These are phyloP conservation scores for Handroanthus guayacan DNA, from an alignment of 257 asterid species.

Conservation along the genomic window DNA sequence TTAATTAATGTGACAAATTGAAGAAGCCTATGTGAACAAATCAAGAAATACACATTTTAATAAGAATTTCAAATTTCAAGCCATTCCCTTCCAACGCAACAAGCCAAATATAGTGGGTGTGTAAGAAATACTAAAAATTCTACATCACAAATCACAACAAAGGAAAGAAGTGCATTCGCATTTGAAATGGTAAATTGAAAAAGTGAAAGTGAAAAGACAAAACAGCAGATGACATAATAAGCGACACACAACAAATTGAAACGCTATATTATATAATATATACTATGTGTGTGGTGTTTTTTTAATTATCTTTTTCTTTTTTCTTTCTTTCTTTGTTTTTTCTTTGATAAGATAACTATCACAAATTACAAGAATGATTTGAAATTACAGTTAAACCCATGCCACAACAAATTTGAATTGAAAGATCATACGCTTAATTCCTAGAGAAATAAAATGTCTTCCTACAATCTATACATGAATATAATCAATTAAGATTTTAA, in stretches of 20 bases:
- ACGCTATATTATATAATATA: slow-evolving; percentile 1
- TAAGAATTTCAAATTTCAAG: not conserved
- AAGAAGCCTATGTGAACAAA: too few relatives aligned
- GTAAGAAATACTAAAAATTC: slow-evolving; percentile 5
- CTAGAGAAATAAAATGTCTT: too few relatives aligned
- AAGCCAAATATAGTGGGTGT: not conserved
- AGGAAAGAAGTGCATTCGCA: slow-evolving; percentile 19
- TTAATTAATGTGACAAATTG: too few relatives aligned
- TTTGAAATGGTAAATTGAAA: slow-evolving; percentile 26
- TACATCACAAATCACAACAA: slow-evolving; percentile 25
- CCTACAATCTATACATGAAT: too few relatives aligned
- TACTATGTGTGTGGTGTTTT: not conserved
- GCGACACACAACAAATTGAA: slow-evolving; percentile 48
- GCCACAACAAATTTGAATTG: too few relatives aligned
- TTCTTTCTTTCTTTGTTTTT: not conserved
- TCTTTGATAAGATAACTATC: too few relatives aligned
- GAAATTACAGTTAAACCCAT: too few relatives aligned
- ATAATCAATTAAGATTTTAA: too few relatives aligned
- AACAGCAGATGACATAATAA: slow-evolving; percentile 44
- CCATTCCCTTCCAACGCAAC: slow-evolving; percentile 29
- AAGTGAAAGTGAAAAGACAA: slow-evolving; percentile 46
- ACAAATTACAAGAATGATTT: too few relatives aligned
- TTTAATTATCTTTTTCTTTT: not conserved
- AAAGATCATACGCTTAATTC: too few relatives aligned
- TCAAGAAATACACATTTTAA: too few relatives aligned